phyloP scores from a whole-genome alignment of 352 stramenopile species.

The Pythium inflatum region DNA sequence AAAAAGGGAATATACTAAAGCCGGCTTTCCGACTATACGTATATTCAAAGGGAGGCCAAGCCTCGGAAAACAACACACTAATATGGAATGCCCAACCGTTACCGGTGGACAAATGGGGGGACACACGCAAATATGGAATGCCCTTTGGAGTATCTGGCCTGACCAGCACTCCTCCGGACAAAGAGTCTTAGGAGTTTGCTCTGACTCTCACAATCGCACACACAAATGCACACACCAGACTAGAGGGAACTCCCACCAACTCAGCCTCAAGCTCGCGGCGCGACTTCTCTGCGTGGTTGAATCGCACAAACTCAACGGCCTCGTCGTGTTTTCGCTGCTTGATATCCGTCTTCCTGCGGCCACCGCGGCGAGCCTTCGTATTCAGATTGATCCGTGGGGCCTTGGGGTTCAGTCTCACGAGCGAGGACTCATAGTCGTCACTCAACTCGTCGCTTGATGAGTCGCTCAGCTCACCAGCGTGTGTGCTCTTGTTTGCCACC shows the following conservation, averaged over 20 bases:
- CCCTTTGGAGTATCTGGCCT: background rate
- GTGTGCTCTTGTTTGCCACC: no score
- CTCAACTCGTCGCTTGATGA: no score
- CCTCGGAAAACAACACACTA: background rate
- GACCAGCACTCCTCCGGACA: background rate
- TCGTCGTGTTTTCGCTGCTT: no score
- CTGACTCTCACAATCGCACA: background rate
- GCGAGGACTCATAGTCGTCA: no score
- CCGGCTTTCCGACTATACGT: background rate
- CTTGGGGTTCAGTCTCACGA: no score
- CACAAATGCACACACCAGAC: background rate
- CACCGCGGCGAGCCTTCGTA: no score
- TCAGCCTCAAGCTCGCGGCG: no score
- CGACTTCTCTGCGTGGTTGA: no score
- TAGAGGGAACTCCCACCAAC: background rate
- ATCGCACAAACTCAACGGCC: no score
- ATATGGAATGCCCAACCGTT: background rate
- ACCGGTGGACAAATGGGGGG: background rate
- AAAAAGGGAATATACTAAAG: background rate
- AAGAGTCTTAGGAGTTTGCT: background rate
- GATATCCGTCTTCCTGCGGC: no score
- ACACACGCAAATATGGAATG: constrained; percentile 4
- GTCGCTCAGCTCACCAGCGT: no score
- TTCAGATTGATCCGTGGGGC: no score
- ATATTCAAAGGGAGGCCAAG: background rate